Evolutionary conservation across 805 yeast species (phyloP).

Genomic region (Spencermartinsiella europaea): DNA sequence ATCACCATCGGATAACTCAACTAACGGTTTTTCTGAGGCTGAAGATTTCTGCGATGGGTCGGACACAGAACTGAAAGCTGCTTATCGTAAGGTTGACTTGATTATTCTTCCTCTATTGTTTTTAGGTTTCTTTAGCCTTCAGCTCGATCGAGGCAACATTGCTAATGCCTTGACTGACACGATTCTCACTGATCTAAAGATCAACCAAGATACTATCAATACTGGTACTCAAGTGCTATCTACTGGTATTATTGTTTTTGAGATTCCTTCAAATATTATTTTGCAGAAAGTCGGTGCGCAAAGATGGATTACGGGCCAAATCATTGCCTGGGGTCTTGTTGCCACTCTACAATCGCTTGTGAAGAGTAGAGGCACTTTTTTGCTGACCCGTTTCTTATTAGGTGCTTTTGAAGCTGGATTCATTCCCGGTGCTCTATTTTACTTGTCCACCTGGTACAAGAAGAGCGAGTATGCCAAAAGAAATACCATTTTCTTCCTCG

Average conservation of each 20-base stretch:
- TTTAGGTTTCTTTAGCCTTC: conserved; percentile 12
- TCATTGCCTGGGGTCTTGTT: conserved; percentile 32
- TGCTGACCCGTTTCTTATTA: conserved; percentile 32
- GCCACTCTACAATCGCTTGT: conserved; percentile 29
- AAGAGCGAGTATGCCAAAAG: conserved; percentile 39
- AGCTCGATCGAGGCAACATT: conserved; percentile 50
- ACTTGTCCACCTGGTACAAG: conserved; percentile 36
- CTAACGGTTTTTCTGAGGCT: too few relatives aligned
- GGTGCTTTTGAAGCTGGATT: conserved; percentile 38
- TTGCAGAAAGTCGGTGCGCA: conserved; percentile 47
- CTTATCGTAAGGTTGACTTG: conserved; percentile 12
- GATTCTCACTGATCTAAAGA: conserved; percentile 7
- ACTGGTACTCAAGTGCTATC: conserved; percentile 21
- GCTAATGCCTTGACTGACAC: conserved; percentile 43
- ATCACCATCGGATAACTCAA: too few relatives aligned
- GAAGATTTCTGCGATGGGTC: too few relatives aligned
- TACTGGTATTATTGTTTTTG: conserved; percentile 35
- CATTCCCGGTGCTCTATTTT: conserved; percentile 35
- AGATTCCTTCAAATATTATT: conserved; percentile 20
- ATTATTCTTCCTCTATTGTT: conserved; percentile 10
- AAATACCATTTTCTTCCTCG: conserved; percentile 38
- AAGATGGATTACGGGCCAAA: conserved; percentile 25
- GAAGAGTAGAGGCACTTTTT: conserved; percentile 35
- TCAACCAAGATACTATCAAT: conserved; percentile 8
- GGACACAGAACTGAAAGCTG: conserved; percentile 1